Base-by-base conservation (phyloP, 2,329 filamentous ascomycete genomes). In the Rosellinia necatrix region DNA sequence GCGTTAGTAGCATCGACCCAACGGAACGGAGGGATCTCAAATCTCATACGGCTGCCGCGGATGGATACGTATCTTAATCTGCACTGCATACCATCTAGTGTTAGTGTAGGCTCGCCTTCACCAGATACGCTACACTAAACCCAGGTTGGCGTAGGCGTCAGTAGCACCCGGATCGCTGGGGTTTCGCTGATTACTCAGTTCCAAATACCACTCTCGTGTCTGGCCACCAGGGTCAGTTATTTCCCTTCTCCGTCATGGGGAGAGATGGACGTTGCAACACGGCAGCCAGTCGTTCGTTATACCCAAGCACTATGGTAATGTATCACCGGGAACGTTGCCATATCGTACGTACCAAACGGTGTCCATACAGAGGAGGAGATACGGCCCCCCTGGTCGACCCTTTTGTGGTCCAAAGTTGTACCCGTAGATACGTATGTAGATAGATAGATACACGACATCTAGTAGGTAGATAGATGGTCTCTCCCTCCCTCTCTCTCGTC, bases 1-100 rank as follows among this genome's bases (percentile, higher is more conserved):
- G 61, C 59, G 64, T 65, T 56, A 65, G 62, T 61, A 55, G 49
- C 53, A 68, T 68, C 66, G 66, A 68, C 64, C 66, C 66, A 65
- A 63, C 58, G 61, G 59, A 61, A 53, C 61, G 66, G 65, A 60
- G 60, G 65, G 64, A 68, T 67, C 66, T 66, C 58, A 56, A 62
- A 60, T 58, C 60, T 56, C 42, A 49, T 47, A 49, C 53, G 50
- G 53, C 57, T 56, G 53, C 51, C 50, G 53, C 55, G 58, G 55
- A 63, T 58, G 42, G 49, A 41, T 42, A 19, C 49, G 15, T 46
- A 54, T 53, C 49, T 55, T 42, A 47, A 58, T 56, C 52, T 38
- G 24, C 25, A 44, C 3, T 29, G 41, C 24, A n/a, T n/a, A 30
- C 6, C 12, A 47, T 46, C 41, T 50, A 49, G 47, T 42, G 34